These are phyloP conservation scores for Geotrichum histeridarum DNA, from an alignment of 1,139 yeast species.

Conservation along the genomic window DNA sequence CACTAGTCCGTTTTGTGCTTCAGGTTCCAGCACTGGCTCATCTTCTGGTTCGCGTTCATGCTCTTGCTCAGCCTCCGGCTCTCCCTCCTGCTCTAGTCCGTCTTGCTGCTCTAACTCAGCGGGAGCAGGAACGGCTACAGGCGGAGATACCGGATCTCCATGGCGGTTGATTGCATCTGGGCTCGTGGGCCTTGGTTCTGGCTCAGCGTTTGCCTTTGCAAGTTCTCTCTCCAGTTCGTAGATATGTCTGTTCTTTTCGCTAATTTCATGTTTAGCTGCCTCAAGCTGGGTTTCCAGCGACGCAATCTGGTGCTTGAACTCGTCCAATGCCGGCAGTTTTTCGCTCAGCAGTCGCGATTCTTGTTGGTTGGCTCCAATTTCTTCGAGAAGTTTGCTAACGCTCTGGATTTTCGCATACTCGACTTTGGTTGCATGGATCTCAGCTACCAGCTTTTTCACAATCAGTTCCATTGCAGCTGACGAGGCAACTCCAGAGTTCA, in stretches of 20 bases:
- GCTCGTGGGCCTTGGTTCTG: slow-evolving; percentile 10
- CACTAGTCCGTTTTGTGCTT: background rate
- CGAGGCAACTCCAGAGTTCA: slow-evolving; percentile 56
- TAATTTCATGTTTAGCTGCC: slow-evolving; percentile 24
- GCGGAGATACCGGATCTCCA: background rate
- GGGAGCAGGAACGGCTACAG: background rate
- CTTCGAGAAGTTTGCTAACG: slow-evolving; percentile 39
- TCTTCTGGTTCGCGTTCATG: background rate
- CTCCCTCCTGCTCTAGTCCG: background rate
- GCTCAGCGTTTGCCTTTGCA: slow-evolving; percentile 7
- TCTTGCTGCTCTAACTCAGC: background rate
- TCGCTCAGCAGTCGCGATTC: slow-evolving; percentile 14
- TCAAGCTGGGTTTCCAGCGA: slow-evolving; percentile 20
- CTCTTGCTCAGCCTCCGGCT: background rate
- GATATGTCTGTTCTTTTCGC: slow-evolving; percentile 26
- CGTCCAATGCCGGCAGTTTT: slow-evolving; percentile 13
- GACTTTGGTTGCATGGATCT: slow-evolving; percentile 44
- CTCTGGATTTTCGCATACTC: slow-evolving; percentile 45
- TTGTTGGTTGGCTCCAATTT: slow-evolving; percentile 22
- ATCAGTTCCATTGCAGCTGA: slow-evolving; percentile 50
- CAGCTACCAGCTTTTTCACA: slow-evolving; percentile 44
- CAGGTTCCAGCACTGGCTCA: background rate
- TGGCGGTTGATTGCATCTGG: slow-evolving; percentile 9
- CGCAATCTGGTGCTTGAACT: slow-evolving; percentile 9
- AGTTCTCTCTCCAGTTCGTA: slow-evolving; percentile 24